Evolutionary conservation across 2,329 filamentous ascomycete genomes (phyloP), one percentile per base, ranked within the genome.

Genomic region (Phaeosphaeriaceae sp.): DNA sequence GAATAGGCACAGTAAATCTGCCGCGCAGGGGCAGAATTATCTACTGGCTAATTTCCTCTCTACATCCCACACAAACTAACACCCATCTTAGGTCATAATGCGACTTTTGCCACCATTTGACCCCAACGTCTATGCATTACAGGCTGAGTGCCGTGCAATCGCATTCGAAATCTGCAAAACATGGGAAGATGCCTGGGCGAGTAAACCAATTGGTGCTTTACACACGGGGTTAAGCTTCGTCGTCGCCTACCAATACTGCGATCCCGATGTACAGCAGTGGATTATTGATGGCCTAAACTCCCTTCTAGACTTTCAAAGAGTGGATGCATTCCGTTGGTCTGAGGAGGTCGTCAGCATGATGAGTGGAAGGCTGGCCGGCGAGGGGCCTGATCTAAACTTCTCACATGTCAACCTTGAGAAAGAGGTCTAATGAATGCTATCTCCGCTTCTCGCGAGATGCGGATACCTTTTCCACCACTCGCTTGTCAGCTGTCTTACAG

Each of bases 121-220:
- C 41, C 64, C 68, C 7, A 52, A 53, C 5, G 51, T 62, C 40
- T 66, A 67, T 49, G 59, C 54, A 6, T 47, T 76, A 1, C 65
- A 74, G 58, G 62, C 65, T 7, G 71, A 75, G 51, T 72, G 65
- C 40, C 70, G 66, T 9, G 61, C 57, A 20, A 36, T 73, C 15
- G 70, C 71, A 11, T 50, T 68, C 1, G 66, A 76, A 19, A 74
- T 76, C 3, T 75, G 72, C 60, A 74, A 74, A 57, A 74, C 70
- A 11, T 76, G 72, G 73, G 72, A 76, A 54, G 68, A 72, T 56
- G 71, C 73, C 1, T 76, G 71, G 72, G 63, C 65, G 25, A 71
- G 62, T 15, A 70, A 67, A 20, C 72, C 72, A 3, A 73, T 75
- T 33, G 73, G 72, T 19, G 70, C 73, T 3, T 71, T 73, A 10